Evolutionary conservation across 192 early-diverging fungal genomes (phyloP).

Genomic region (Coemansia sp.): DNA sequence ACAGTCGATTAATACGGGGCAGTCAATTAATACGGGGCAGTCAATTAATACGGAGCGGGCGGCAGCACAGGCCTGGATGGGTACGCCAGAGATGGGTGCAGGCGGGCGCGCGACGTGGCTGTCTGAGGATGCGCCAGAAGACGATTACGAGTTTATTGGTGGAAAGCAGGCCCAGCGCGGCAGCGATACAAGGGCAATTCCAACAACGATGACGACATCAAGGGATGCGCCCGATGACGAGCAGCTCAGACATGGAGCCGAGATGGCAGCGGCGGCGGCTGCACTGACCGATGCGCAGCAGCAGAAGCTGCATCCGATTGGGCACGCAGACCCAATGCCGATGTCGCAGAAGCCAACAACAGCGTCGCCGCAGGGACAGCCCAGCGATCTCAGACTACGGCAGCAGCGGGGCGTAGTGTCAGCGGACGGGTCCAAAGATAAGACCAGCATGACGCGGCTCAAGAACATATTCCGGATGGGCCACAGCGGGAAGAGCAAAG

Average conservation of each 20-base stretch:
- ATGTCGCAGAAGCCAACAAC: conserved; percentile 7
- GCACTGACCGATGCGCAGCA: conserved; percentile 31
- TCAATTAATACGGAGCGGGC: background rate
- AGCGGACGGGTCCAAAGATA: conserved; percentile 29
- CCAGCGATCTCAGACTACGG: conserved; percentile 12
- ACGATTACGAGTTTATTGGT: conserved; percentile 33
- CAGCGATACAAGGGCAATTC: background rate
- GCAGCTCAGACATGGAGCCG: conserved; percentile 5
- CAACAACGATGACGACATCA: background rate
- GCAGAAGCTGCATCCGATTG: conserved; percentile 37
- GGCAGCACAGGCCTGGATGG: conserved; percentile 2
- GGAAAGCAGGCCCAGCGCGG: background rate
- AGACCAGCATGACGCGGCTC: conserved; percentile 46
- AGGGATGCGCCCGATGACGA: background rate
- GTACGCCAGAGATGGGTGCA: conserved; percentile 9
- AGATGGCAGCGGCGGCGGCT: conserved; percentile 6
- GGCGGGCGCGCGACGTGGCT: conserved; percentile 26
- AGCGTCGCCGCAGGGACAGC: conserved; percentile 8
- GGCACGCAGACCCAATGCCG: conserved; percentile 10
- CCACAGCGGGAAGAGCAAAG: conserved; percentile 9
- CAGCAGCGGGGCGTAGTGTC: conserved; percentile 5
- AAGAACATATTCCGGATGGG: conserved; percentile 51
- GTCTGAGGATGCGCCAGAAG: conserved; percentile 40
- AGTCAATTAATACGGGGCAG: background rate
- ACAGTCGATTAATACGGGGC: background rate